Percentiles rank a stretch among this genome's conserved stretches.
These are phyloP conservation scores for Ceratocystiopsis brevicomis DNA, from an alignment of 2,329 filamentous ascomycete genomes.

Conservation along the genomic window DNA sequence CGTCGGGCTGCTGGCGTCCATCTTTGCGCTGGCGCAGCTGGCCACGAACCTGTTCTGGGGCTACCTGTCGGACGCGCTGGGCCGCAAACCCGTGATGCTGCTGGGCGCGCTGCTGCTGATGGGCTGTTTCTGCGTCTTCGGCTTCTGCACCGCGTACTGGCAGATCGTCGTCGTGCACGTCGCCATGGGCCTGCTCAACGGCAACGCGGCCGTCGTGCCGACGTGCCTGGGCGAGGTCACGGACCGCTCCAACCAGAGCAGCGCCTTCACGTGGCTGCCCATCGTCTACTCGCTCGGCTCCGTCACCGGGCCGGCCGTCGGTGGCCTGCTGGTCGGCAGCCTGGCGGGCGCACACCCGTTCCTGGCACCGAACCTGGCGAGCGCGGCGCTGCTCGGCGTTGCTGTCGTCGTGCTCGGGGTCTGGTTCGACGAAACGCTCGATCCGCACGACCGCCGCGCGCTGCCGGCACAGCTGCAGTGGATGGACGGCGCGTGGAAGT, in stretches of 20 bases:
- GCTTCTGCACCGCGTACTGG: constrained; percentile 65
- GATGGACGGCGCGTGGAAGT: constrained; percentile 14
- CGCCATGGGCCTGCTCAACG: constrained; percentile 83
- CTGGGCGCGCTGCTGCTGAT: constrained; percentile 69
- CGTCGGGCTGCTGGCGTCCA: constrained; percentile 74
- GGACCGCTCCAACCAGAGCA: constrained; percentile 83
- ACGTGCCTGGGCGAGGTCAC: constrained; percentile 91
- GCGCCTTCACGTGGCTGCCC: constrained; percentile 82
- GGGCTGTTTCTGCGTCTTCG: constrained; percentile 67
- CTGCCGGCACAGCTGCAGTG: constrained; percentile 12
- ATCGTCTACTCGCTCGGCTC: constrained; percentile 91
- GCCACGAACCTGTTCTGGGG: constrained; percentile 87
- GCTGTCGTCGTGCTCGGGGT: constrained; percentile 58
- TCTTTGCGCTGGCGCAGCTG: constrained; percentile 84
- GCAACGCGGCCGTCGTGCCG: constrained; percentile 84
- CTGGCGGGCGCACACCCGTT: constrained; percentile 55
- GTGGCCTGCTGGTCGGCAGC: constrained; percentile 59
- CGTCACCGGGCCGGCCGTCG: constrained; percentile 83
- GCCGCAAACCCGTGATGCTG: constrained; percentile 66
- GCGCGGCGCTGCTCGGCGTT: constrained; percentile 49
- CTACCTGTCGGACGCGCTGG: constrained; percentile 60
- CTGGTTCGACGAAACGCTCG: constrained; percentile 73
- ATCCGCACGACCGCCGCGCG: constrained; percentile 19
- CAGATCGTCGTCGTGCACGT: constrained; percentile 75
- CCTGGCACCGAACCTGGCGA: constrained; percentile 63